Percentiles rank a stretch among this genome's conserved stretches.
Conservation (phyloP, 306 rosid genomes). For the Quercus variabilis region DNA sequence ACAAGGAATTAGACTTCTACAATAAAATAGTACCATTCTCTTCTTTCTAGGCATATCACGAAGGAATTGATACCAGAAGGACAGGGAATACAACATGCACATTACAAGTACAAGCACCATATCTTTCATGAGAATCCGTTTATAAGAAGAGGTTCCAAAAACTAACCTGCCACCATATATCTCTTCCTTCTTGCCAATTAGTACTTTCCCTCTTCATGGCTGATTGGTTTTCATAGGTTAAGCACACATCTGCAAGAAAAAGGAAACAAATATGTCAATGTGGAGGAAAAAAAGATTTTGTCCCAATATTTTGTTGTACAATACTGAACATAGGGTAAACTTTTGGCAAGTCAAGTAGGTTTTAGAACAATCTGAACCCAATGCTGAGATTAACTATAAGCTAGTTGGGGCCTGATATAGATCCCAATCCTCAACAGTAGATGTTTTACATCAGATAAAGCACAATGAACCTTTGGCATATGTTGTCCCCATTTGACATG, state of each 20-base stretch:
- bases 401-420: neutral
- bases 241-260: slow-evolving; percentile 55
- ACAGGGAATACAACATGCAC: slow-evolving; percentile 4
- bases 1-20: neutral
- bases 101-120: slow-evolving; percentile 3
- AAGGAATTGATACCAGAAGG: slow-evolving; percentile 4
- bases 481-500: neutral
- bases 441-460: neutral
- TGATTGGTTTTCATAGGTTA: slow-evolving; percentile 61
- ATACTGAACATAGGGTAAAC: neutral
- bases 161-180: slow-evolving; percentile 99
- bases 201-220: slow-evolving; percentile 73
- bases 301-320: no score
- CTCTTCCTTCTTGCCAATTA: slow-evolving; percentile 78
- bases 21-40: neutral
- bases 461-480: neutral
- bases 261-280: slow-evolving; percentile 17
- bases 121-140: slow-evolving; percentile 7
- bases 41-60: slow-evolving; percentile 6
- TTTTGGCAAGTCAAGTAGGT: neutral
- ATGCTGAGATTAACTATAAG: neutral
- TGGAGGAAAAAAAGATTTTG: neutral
- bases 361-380: neutral
- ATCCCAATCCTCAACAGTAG: neutral
- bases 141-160: slow-evolving; percentile 2